Percentiles rank a stretch among this genome's conserved stretches.
Evolutionary conservation across 306 rosid genomes (phyloP).

Genomic region (Adenanthera pavonina): DNA sequence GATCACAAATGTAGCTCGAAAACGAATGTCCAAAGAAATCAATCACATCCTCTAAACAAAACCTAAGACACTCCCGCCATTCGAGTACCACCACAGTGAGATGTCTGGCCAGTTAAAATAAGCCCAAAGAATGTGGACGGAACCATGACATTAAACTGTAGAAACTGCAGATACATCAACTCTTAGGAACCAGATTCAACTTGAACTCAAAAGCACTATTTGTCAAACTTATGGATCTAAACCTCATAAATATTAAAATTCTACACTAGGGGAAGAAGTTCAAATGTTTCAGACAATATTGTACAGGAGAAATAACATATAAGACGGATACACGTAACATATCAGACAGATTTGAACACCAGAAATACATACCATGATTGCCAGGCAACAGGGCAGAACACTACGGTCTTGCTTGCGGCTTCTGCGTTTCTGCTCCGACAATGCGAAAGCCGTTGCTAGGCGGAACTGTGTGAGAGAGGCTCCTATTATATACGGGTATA

Average conservation of each 20-base stretch:
- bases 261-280: not conserved
- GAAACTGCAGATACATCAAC: not conserved
- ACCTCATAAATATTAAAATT: not conserved
- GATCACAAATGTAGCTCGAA: not conserved
- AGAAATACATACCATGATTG: conserved; percentile 46
- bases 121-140: not conserved
- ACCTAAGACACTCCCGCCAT: not conserved
- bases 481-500: conserved; percentile 23
- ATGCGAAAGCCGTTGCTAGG: conserved; percentile 29
- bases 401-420: not conserved
- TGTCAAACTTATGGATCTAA: not conserved
- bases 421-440: conserved; percentile 4
- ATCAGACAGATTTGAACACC: not conserved
- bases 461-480: not conserved
- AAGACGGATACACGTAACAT: not conserved
- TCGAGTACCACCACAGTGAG: not conserved
- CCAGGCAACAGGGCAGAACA: conserved; percentile 13
- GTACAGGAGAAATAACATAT: not conserved
- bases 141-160: not conserved
- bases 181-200: not conserved
- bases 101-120: not conserved
- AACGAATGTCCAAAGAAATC: not conserved
- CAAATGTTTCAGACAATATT: not conserved
- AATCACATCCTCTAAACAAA: not conserved
- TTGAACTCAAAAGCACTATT: not conserved